Evolutionary conservation across 2,329 filamentous ascomycete species (phyloP).

Genomic region (Xylariomycetidae sp.): DNA sequence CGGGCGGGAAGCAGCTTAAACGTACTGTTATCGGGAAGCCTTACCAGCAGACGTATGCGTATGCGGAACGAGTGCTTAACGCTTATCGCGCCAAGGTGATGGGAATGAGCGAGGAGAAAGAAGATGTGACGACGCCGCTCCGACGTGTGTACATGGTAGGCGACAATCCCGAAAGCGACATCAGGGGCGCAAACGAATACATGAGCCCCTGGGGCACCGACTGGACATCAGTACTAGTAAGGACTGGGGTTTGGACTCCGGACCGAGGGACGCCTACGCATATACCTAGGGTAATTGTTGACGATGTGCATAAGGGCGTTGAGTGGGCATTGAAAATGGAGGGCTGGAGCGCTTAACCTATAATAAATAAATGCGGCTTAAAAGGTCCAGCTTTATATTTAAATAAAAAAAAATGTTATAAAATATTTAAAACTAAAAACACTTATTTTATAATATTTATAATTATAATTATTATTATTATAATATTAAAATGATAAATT

Average conservation of each 20-base stretch:
- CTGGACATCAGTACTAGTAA: conserved; percentile 74
- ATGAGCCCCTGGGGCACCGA: conserved; percentile 60
- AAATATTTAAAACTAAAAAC: no score
- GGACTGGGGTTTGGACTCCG: conserved; percentile 68
- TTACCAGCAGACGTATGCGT: conserved; percentile 70
- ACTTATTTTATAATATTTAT: no score
- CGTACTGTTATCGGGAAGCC: conserved; percentile 81
- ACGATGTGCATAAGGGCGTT: conserved; percentile 74
- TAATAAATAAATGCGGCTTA: not conserved
- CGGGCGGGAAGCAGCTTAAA: conserved; percentile 55
- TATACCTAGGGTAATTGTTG: no score
- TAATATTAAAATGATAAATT: no score
- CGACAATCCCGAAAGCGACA: conserved; percentile 85
- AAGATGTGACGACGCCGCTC: conserved; percentile 38
- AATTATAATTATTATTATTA: no score
- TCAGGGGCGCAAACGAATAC: conserved; percentile 79
- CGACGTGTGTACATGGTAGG: conserved; percentile 89
- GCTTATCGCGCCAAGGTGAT: conserved; percentile 51
- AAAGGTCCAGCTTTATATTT: no score
- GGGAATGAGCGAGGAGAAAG: conserved; percentile 7
- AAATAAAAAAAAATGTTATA: no score
- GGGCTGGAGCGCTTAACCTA: conserved; percentile 28
- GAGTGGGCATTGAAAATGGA: conserved; percentile 66
- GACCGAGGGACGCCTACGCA: conserved; percentile 33
- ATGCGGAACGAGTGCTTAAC: conserved; percentile 71